These are phyloP conservation scores for Rhizopus delemar DNA, from an alignment of 371 early-diverging fungal species.

Conservation along the genomic window DNA sequence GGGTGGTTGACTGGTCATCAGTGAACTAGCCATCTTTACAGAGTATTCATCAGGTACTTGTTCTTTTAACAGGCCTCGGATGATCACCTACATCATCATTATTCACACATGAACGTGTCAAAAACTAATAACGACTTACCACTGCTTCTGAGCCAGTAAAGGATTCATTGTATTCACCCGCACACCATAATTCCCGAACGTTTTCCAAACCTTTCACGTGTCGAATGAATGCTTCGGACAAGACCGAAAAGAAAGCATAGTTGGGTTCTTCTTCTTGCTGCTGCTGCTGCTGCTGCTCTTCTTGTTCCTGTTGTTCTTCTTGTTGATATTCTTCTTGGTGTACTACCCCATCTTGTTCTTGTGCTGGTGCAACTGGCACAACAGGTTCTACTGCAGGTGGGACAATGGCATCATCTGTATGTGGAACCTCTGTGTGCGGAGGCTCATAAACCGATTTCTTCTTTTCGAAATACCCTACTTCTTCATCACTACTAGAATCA, in stretches of 20 bases:
- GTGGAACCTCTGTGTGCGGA: slow-evolving; percentile 1
- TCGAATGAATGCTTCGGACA: slow-evolving; percentile 26
- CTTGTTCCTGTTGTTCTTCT: too few relatives aligned
- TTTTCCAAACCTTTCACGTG: slow-evolving; percentile 26
- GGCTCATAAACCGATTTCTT: background rate
- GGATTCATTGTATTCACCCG: slow-evolving; percentile 38
- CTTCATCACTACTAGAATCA: slow-evolving; percentile 32
- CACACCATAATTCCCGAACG: slow-evolving; percentile 38
- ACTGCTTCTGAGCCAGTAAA: slow-evolving; percentile 40
- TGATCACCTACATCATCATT: slow-evolving; percentile 17
- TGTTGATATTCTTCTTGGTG: too few relatives aligned
- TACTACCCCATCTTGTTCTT: background rate
- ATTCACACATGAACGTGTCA: background rate
- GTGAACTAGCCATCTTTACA: slow-evolving; percentile 22
- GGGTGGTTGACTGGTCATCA: slow-evolving; percentile 29
- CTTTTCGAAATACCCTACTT: slow-evolving; percentile 8
- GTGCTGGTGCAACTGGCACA: background rate
- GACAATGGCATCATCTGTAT: background rate
- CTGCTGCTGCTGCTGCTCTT: background rate
- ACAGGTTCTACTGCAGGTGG: background rate
- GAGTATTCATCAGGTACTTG: slow-evolving; percentile 27
- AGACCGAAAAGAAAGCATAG: slow-evolving; percentile 31
- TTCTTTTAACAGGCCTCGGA: slow-evolving; percentile 21
- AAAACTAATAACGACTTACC: slow-evolving; percentile 12
- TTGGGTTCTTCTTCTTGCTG: slow-evolving; percentile 15